Base-by-base conservation (phyloP, 1,284 basidiomycete species). In the Cutaneotrichosporon curvatum region DNA sequence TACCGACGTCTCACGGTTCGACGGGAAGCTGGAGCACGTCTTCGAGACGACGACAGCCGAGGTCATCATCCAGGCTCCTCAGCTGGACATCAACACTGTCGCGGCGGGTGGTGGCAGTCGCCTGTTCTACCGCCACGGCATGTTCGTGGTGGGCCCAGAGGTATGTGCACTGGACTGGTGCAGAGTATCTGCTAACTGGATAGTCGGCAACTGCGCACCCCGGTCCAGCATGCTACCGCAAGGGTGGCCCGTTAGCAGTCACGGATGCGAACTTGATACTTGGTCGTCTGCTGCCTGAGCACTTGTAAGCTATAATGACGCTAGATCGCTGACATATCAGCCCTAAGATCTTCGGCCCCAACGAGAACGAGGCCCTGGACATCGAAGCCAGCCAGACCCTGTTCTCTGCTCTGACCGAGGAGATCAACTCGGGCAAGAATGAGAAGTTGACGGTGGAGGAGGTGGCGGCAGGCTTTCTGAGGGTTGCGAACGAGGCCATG, bases 41-140 rank as follows among this genome's bases (percentile, higher is more conserved):
- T 61, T 60, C 18, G 64, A 68, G 53, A 89, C 90, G 0, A 89
- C 86, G 0, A 89, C 90, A 0, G 90, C 90, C 0, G 87, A 87
- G 35, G 1, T 55, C 10, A 51, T 51, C 31, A 86, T 94, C 44
- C 85, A 89, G 60, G 83, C 82, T 4, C 86, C 87, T 0, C 87
- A 91, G 63, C 45, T 57, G 2, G 52, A 54, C 39, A 57, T 57
- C 50, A 61, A 63, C 46, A 65, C 62, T 19, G 65, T 67, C 21
- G 69, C 68, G 6, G 68, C 68, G 1, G 69, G 68, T 5, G 69
- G 69, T 39, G 70, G 69, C 2, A 64, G 61, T 1, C 51, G 61
- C 4, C 52, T 71, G 11, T 64, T 62, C 25, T 71, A 59, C 54
- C 45, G 58, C 20, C 70, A 71, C 48, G 66, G 68, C 15, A 48